Base-by-base conservation (phyloP, 768 basidiomycete species). In the Amanita fuliginea region DNA sequence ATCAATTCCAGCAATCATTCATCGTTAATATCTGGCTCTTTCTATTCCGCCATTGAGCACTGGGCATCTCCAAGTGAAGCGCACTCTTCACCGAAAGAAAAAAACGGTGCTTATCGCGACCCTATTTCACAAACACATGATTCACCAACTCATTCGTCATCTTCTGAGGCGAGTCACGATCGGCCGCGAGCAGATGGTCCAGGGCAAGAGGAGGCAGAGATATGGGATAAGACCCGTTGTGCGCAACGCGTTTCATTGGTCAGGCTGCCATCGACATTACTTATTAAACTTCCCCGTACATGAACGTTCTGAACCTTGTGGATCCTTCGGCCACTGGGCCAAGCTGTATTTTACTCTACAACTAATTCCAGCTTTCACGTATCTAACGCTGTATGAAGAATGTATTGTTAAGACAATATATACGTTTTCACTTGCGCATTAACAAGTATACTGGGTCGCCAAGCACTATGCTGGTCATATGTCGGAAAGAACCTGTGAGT, bases 361-460 rank as follows among this genome's bases (percentile, higher is more conserved):
- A 13, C 53, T 45, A 47, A 30, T 53, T 40, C 35, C 13, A 24
- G 19, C 41, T 51, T 39, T 47, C 50, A 55, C 48, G 46, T 46
- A 53, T 54, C 32, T 41, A 52, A 51, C 49, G 49, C 54, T 54
- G 28, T 37, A 47, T 56, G 46, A 34, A 16, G 14, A 37, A 48
- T 19, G 34, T 45, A 42, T 54, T 39, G 46, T 56, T 32, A 51
- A 6, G 14, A 33, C 42, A 40, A 21, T 16, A n/a, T 22, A 33
- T 13, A 21, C 35, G 16, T 41, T 44, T 45, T 71, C 69, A 89
- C 71, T 80, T 83, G 59, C 94, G 75, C 68, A 97, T 77, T 30
- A 98, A 74, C 36, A 96, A 69, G 64, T 90, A 98, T 48, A 97
- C 76, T 43, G 92, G 86, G 60, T 97, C 92, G 24, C 95, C 94